These are phyloP conservation scores for Diutina siamensis DNA, from an alignment of 1,139 yeast genomes.

Conservation along the genomic window DNA sequence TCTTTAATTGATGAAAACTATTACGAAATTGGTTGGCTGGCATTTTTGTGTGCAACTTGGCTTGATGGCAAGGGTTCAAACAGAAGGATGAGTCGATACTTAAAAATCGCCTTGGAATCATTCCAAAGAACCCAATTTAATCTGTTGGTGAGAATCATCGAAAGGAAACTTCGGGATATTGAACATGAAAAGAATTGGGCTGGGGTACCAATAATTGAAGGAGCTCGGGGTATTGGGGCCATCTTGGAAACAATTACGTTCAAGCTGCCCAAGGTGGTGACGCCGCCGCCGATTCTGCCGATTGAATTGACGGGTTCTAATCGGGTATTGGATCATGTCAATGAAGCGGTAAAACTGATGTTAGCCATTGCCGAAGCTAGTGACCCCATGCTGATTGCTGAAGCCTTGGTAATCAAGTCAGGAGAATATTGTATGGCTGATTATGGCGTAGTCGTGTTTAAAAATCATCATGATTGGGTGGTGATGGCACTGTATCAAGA, in stretches of 20 bases:
- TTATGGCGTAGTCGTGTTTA: slow-evolving; percentile 32
- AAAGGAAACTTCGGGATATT: slow-evolving; percentile 13
- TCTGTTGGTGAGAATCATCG: slow-evolving; percentile 8
- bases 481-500: not conserved
- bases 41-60: slow-evolving; percentile 38
- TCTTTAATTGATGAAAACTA: slow-evolving; percentile 21
- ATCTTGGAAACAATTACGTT: not conserved
- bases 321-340: slow-evolving; percentile 11
- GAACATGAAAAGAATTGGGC: slow-evolving; percentile 20
- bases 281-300: no score
- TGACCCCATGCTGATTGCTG: slow-evolving; percentile 26
- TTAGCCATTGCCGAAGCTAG: slow-evolving; percentile 38
- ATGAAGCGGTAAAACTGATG: slow-evolving; percentile 31
- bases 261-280: no score
- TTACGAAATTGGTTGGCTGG: slow-evolving; percentile 31
- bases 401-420: slow-evolving; percentile 29
- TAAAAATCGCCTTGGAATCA: not conserved
- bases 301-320: not conserved
- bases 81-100: slow-evolving; percentile 1
- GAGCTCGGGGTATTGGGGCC: not conserved
- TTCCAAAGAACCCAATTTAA: not conserved
- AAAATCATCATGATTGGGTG: slow-evolving; percentile 7
- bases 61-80: slow-evolving; percentile 18
- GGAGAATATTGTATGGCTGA: slow-evolving; percentile 32
- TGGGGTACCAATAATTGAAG: slow-evolving; percentile 13